Evolutionary conservation across 306 rosid species (phyloP), one percentile per base, ranked within the genome.

Genomic region (Dalbergia oliveri): DNA sequence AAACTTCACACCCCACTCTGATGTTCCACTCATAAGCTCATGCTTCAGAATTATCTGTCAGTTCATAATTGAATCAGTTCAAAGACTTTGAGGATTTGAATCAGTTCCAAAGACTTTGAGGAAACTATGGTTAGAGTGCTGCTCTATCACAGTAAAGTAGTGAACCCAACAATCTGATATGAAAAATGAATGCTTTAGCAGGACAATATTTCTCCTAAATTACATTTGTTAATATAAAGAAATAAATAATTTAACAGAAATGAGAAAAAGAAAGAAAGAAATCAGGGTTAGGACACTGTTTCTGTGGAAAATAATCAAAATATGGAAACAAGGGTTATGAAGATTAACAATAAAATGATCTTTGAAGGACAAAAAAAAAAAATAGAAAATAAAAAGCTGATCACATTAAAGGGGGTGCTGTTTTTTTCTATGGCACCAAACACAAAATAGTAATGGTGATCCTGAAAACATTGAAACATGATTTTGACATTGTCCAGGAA

Each of bases 1-100:
- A 67, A 74, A 77, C 16, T 77, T 65, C 76, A 65, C 75, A 53
- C 81, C 79, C 79, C 80, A 77, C 19, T 54, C 68, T 14, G 69
- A 51, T 71, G 80, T 47, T 45, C 84, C 84, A 66, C 49, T 61
- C 53, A 45, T 78, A 72, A 47, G 57, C 13, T 39, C 81, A 75
- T 77, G 54, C 51, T 75, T 71, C 75, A 11, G 54, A 72, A 66
- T 64, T 16, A 78, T 60, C 83, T 81, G 81, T 60, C 50, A 44
- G 8, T 41, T 72, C 61, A 76, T 77, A 62, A 56, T 73, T 60
- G 51, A 69, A 50, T 79, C 72, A 84, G 47, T 74, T 35, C 76
- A 18, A 66, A 21, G 39, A 34, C 6, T 5, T 68, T 23, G 65
- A 18, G 62, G 31, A 26, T n/a, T 73, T 60, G 51, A 69, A 50